A percentile compares a stretch with the other conserved stretches of the same genome.
Conservation (phyloP, 208 protist species). For the Naegleria gruberi region DNA sequence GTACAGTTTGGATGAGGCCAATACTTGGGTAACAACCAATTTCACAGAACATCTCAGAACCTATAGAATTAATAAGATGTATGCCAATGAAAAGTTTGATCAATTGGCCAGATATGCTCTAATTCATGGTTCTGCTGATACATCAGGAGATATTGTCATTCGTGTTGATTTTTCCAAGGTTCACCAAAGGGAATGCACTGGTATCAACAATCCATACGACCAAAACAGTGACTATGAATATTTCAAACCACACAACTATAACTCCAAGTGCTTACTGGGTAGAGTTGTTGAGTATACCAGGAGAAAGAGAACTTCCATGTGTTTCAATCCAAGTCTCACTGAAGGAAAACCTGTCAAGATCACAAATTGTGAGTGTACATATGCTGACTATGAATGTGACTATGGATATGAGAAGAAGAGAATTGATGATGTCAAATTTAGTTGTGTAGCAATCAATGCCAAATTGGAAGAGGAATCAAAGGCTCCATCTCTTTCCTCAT, state of each 20-base stretch:
- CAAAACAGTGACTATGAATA: constrained; percentile 4
- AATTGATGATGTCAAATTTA: not conserved
- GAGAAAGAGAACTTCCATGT: not conserved
- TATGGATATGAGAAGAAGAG: not conserved
- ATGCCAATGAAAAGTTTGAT: not conserved
- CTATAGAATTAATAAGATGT: not conserved
- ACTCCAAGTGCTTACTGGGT: not conserved
- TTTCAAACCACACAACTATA: constrained; percentile 9
- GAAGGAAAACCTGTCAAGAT: not conserved
- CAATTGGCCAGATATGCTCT: not conserved
- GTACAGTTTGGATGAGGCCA: not conserved
- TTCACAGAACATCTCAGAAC: not conserved
- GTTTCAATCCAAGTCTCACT: not conserved
- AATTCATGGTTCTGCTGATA: not conserved
- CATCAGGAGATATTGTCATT: not conserved
- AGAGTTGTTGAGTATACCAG: not conserved
- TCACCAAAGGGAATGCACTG: not conserved
- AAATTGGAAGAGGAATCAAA: not conserved
- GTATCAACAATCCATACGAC: not conserved
- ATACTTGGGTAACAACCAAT: not conserved
- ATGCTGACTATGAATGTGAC: constrained; percentile 14
- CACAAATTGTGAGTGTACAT: constrained; percentile 2
- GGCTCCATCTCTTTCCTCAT: not conserved
- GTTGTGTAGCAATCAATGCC: not conserved
- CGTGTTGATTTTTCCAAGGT: not conserved